Base-by-base conservation (phyloP, 352 stramenopile species). In the Phytopythium helicoides region DNA sequence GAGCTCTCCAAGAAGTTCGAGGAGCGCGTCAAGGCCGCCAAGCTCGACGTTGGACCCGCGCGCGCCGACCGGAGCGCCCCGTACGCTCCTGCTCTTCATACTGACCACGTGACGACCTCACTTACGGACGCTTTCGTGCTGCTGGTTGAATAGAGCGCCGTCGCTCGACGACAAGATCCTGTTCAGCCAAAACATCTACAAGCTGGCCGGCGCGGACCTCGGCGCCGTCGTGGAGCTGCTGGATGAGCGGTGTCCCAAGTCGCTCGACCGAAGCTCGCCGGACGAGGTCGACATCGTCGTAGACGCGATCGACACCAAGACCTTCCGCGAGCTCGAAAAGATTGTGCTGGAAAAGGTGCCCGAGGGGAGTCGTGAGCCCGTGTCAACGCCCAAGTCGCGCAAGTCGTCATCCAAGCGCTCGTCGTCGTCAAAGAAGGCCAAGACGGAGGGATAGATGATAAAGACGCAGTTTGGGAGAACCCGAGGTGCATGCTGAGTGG, bases 141-240 rank as follows among this genome's bases (percentile, higher is more conserved):
- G n/a, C n/a, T n/a, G n/a, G 23, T 18, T 66, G 48, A 25, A 14
- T 36, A 95, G 86, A 26, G 64, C 86, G n/a, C 84, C 86, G 28
- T 81, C 73, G 39, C 60, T 87, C 22, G 83, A 92, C 38, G 83
- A 92, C 47, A 93, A 93, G 64, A 87, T 94, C 28, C 55, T 73
- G 39, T 92, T 96, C 44, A 92, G 86, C 55, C 85, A 95, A 46
- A 90, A 92, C 69, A 91, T 96, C 40, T 96, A 95, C 79, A 92
- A 94, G 65, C 57, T 96, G 21, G 54, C 76, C 19, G 62, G 54
- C 38, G 81, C 91, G 23, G 86, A 96, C 25, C 68, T 96, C 0
- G 70, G 68, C 12, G 64, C 65, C n/a, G 57, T 96, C 48, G 74
- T 96, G 28, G 66, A 91, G 41, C 71, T 92, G 55, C 71, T 96